Base-by-base conservation (phyloP, 768 basidiomycete species). In the Lentinula raphanica region DNA sequence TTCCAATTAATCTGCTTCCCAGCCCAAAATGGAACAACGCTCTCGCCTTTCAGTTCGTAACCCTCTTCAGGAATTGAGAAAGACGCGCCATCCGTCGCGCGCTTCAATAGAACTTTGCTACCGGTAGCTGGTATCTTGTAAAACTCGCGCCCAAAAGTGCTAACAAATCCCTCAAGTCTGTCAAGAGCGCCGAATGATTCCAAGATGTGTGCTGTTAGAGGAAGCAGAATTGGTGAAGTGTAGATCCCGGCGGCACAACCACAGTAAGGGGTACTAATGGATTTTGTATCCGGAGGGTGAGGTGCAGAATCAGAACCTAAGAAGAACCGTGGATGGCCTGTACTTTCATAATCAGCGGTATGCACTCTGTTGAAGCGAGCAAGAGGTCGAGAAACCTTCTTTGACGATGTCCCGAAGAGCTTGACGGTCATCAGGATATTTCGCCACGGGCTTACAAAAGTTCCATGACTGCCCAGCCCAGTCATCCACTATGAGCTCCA, bases 391-490 rank as follows among this genome's bases (percentile, higher is more conserved):
- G n/a, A 42, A 60, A 89, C 92, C 92, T 76, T 90, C 83, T 61
- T 72, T 77, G 46, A 97, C 80, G 28, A 94, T 85, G 21, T 88
- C 79, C 51, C 84, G 82, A 58, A 99, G 73, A 13, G 96, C 94
- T 65, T 83, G 71, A 15, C 96, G 81, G 69, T 99, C 97, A 63
- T 90, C 87, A 1, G 96, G 96, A 69, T 85, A 94, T 73, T 99
- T 99, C 12, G 97, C 94, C 21, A 99, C 90, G 0, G 97, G 97
- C 71, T 98, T 99, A 79, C 97, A 98, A 73, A 90, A 99, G 67
- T 96, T 84, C 82, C 90, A 94, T 2, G 92, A 84, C 70, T 98
- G 94, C 1, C 94, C 92, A 1, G 94, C 94, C 86, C 95, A 98
- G 64, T 94, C 91, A 71, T 99, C 96, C 3, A 98, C 92, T 5